phyloP scores from a whole-genome alignment of 148 eudicot species.

The Talinum fruticosum region DNA sequence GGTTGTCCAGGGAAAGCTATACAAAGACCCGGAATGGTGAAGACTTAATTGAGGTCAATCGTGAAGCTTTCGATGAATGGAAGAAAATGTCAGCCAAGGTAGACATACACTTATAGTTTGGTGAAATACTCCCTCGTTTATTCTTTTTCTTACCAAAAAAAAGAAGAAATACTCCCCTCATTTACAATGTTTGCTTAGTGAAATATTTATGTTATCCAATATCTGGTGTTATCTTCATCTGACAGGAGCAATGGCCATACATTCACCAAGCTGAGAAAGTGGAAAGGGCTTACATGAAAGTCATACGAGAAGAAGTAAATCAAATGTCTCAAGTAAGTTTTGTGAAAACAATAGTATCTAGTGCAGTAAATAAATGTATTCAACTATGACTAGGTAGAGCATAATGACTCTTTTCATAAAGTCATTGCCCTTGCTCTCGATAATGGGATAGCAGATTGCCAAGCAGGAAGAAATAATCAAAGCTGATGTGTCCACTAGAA shows the following conservation, averaged over 20 bases:
- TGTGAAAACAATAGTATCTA: neutral
- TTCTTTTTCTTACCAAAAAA: too few species aligned
- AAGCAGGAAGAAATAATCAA: too few species aligned
- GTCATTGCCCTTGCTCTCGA: too few species aligned
- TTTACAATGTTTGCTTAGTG: neutral
- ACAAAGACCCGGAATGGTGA: constrained; percentile 33
- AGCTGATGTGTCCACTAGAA: too few species aligned
- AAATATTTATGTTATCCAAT: neutral
- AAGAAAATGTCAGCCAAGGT: constrained; percentile 63
- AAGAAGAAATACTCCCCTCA: neutral
- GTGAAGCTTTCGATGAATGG: constrained; percentile 56
- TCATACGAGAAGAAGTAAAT: constrained; percentile 41
- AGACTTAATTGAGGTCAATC: constrained; percentile 39
- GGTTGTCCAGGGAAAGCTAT: constrained; percentile 54
- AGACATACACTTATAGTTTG: neutral
- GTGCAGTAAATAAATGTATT: neutral
- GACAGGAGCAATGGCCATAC: constrained; percentile 52
- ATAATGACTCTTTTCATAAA: too few species aligned
- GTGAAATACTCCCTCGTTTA: neutral
- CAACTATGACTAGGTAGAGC: too few species aligned
- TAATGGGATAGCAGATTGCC: too few species aligned
- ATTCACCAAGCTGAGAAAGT: constrained; percentile 38
- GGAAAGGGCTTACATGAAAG: constrained; percentile 37
- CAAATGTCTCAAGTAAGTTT: constrained; percentile 38
- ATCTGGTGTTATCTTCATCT: constrained; percentile 18